These are phyloP conservation scores for Straminergon stramineum DNA, from an alignment of 225 moss, liverwort and hornwort species.

Conservation along the genomic window DNA sequence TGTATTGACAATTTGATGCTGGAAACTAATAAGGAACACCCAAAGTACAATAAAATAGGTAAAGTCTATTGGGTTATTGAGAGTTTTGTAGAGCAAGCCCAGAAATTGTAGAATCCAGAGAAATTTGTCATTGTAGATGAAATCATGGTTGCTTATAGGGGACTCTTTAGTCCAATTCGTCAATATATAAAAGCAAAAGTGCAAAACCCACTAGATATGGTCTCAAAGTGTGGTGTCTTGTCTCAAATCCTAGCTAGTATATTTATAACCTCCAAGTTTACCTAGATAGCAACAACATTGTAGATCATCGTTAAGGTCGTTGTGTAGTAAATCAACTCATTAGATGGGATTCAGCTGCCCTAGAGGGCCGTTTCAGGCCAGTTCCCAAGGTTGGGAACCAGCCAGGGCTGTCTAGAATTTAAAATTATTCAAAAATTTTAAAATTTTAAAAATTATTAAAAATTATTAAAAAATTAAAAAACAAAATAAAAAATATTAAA, in stretches of 20 bases:
- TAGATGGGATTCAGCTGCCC: too few species aligned
- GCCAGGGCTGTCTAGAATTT: too few species aligned
- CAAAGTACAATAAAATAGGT: neutral
- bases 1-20: neutral
- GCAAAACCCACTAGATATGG: neutral
- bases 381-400: too few species aligned
- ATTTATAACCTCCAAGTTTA: neutral
- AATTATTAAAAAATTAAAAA: too few species aligned
- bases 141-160: neutral
- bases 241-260: neutral
- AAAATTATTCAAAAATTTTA: too few species aligned
- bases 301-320: neutral
- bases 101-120: neutral
- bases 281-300: neutral
- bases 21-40: neutral
- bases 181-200: too few species aligned
- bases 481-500: too few species aligned
- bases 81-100: neutral
- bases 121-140: neutral
- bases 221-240: neutral
- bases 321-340: too few species aligned
- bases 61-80: neutral
- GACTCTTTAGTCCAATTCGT: neutral
- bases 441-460: too few species aligned
- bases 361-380: too few species aligned